Evolutionary conservation across 108 stramenopile species (phyloP), one percentile per base, ranked within the genome.

Genomic region (Aurantiochytrium sp.): DNA sequence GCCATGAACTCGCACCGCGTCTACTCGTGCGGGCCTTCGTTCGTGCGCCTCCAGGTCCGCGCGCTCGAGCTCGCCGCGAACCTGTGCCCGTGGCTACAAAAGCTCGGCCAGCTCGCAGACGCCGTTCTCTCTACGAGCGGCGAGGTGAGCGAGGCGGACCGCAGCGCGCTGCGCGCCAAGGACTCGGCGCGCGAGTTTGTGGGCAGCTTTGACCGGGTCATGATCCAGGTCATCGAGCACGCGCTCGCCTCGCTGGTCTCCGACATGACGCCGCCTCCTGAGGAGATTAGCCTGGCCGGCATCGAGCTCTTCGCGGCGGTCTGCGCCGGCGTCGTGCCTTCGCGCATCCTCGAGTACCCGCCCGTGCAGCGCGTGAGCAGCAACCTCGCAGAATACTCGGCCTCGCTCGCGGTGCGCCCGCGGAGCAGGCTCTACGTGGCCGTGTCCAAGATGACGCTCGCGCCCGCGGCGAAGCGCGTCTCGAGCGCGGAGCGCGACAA

Each of bases 401-500:
- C 42, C 39, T 15, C 21, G 6, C 73, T 81, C 27, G 42, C 73
- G 12, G 32, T 81, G 12, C 42, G 45, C 21, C 24, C 73, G 27
- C 73, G 73, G n/a, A 48, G 73, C 45, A 22, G 17, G 39, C 45
- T 81, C 10, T 81, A 81, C 73, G 73, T 81, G 6, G 73, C 73
- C 17, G 39, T 81, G 32, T 81, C 73, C 19, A 48, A 81, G 24
- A 65, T 65, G 59, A 65, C 59, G 12, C 34, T 65, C 10, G 27
- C 59, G 59, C 59, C 59, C 59, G 22, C 59, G 10, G 59, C 24
- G 10, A 65, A 65, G 34, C 59, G 59, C 19, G 22, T 27, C 12
- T 30, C 59, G 15, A 12, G 15, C 1, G 59, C 32, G 24, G 59
- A 65, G 59, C 59, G 59, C 4, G 59, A 65, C 32, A 65, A 65